Conservation (phyloP, 139 green algal genomes). For the Micractinium sp. region DNA sequence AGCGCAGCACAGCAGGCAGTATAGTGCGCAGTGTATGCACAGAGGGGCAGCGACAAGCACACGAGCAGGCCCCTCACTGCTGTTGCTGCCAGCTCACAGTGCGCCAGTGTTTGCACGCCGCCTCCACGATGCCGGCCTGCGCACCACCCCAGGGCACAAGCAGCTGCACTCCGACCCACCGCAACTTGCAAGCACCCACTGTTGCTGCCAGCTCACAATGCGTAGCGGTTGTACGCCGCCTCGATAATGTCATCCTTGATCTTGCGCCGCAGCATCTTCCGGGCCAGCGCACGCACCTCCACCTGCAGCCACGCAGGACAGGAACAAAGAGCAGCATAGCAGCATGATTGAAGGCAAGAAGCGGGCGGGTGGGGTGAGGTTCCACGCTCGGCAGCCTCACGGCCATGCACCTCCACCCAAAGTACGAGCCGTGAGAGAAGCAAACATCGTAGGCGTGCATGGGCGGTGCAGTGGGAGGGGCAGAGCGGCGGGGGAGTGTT, state of each 20-base stretch:
- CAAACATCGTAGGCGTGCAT: too few species aligned
- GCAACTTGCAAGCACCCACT: too few species aligned
- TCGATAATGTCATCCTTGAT: constrained; percentile 91
- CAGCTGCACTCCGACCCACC: too few species aligned
- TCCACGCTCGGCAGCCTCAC: too few species aligned
- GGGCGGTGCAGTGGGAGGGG: background rate
- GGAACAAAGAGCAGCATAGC: background rate
- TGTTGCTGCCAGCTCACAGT: background rate
- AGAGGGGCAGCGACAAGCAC: background rate
- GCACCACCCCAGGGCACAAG: background rate
- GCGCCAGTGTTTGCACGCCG: background rate
- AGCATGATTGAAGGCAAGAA: too few species aligned
- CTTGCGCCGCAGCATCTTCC: constrained; percentile 80
- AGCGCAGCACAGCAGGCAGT: too few species aligned
- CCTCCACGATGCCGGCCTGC: background rate
- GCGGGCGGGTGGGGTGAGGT: too few species aligned
- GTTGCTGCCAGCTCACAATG: constrained; percentile 54
- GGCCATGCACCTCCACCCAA: too few species aligned
- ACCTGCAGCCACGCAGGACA: constrained; percentile 21
- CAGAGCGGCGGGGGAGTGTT: background rate
- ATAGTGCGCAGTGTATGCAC: background rate
- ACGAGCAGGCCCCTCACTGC: background rate
- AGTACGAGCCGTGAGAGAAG: too few species aligned
- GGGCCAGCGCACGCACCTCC: constrained; percentile 86
- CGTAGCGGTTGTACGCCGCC: constrained; percentile 92